phyloP scores from a whole-genome alignment of 805 yeast genomes.

The Saccharomycopsis sp. region DNA sequence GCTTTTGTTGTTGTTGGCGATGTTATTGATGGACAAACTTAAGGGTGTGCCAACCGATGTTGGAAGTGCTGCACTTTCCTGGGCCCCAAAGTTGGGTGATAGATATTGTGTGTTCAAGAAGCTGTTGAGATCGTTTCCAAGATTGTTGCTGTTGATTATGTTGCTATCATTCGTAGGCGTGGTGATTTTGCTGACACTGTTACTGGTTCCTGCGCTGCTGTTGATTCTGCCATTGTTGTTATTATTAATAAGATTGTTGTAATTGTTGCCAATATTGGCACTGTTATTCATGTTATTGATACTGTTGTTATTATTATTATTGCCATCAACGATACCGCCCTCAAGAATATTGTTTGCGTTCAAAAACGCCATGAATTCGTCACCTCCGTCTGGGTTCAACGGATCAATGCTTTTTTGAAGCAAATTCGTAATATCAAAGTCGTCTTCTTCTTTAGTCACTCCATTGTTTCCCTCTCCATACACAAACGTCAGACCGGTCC shows the following conservation, averaged over 20 bases:
- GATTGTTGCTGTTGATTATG: background rate
- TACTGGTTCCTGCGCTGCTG: background rate
- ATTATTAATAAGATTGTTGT: background rate
- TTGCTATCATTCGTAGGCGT: background rate
- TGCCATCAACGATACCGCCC: background rate
- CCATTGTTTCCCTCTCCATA: background rate
- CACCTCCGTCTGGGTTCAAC: background rate
- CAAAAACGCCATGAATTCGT: background rate
- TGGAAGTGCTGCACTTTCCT: background rate
- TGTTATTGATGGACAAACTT: background rate
- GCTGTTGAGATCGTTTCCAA: background rate
- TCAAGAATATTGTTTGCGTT: background rate
- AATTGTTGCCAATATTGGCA: slow-evolving; percentile 1
- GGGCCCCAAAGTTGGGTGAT: slow-evolving; percentile 8
- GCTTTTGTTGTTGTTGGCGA: slow-evolving; percentile 3
- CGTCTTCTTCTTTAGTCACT: background rate
- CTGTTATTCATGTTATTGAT: slow-evolving; percentile 1
- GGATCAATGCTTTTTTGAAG: background rate
- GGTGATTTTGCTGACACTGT: background rate
- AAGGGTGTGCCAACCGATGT: background rate
- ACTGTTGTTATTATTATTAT: background rate
- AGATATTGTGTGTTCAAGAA: slow-evolving; percentile 14
- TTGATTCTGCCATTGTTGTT: background rate
- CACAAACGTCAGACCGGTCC: background rate
- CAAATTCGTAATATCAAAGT: background rate